These are phyloP conservation scores for Begonia masoniana DNA, from an alignment of 306 rosid species.

Conservation along the genomic window DNA sequence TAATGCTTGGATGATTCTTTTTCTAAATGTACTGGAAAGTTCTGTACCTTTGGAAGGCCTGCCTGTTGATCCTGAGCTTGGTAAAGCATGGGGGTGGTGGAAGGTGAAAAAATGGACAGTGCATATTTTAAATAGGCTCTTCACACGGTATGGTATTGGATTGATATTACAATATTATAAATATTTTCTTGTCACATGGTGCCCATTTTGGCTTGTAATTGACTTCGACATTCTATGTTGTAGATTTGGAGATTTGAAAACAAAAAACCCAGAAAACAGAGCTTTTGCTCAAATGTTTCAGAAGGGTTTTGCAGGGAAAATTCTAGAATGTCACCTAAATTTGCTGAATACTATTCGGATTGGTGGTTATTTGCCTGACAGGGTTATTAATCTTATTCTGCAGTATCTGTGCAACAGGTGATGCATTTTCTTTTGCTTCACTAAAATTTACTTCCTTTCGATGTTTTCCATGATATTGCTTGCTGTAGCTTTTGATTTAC, in stretches of 20 bases:
- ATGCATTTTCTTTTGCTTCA: slow-evolving; percentile 1
- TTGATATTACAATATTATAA: too few species aligned
- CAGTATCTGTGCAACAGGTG: slow-evolving; percentile 94
- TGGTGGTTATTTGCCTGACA: slow-evolving; percentile 92
- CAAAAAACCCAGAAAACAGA: slow-evolving; percentile 84
- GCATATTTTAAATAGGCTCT: slow-evolving; percentile 82
- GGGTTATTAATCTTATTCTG: slow-evolving; percentile 83
- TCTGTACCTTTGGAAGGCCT: slow-evolving; percentile 92
- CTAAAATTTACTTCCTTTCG: neutral
- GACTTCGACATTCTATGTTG: neutral
- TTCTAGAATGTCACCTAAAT: slow-evolving; percentile 81
- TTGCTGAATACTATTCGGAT: slow-evolving; percentile 63
- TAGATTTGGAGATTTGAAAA: slow-evolving; percentile 95
- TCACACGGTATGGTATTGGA: slow-evolving; percentile 49
- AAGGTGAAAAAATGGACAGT: slow-evolving; percentile 99
- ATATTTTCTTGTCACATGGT: neutral
- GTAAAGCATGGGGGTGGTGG: slow-evolving; percentile 99
- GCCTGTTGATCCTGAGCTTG: slow-evolving; percentile 68
- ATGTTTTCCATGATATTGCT: too few species aligned
- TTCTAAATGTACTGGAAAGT: slow-evolving; percentile 74
- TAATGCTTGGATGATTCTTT: slow-evolving; percentile 92
- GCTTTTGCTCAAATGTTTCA: slow-evolving; percentile 93
- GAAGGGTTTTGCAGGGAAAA: slow-evolving; percentile 82
- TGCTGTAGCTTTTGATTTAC: too few species aligned
- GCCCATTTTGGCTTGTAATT: neutral